Base-by-base conservation (phyloP, 768 basidiomycete genomes). In the Mycena vitilis region DNA sequence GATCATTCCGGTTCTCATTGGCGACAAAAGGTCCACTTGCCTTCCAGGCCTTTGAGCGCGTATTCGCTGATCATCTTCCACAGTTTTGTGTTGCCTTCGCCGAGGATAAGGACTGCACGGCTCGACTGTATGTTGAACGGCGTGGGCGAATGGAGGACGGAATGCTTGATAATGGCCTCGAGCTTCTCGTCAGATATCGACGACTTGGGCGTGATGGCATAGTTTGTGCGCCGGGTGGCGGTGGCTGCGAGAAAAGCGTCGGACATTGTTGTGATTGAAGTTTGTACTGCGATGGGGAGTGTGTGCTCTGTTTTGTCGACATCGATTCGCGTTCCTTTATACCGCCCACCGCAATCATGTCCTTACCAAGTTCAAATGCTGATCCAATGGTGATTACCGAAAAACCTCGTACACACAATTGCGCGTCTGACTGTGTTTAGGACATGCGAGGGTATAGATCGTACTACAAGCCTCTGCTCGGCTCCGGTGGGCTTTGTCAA, bases 31-130 rank as follows among this genome's bases (percentile, higher is more conserved):
- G 1, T 42, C 40, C 30, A 64, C 68, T 3, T 44, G 64, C 68
- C 68, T 37, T 64, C 62, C 1, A 69, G 5, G 0, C 62, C 68
- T 53, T 69, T 60, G 5, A 60, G 44, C 18, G 18, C 16, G 3
- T 44, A 40, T 23, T 63, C 68, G n/a, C 44, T 64, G 11, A 64
- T 49, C 18, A 69, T 18, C 0, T 64, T 60, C 68, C 68, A 69
- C 36, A 69, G 53, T 37, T 64, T 69, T 13, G 68, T 60, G 47
- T 69, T 59, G n/a, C 37, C 62, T 22, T n/a, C 63, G 18, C 68
- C 68, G n/a, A 60, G 45, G 37, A 69, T 49, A 45, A 69, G 49
- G 8, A 69, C 58, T 1, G 52, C 68, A 15, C 68, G 68, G 52
- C 51, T 48, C 42, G 57, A 55, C 45, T 69, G 68, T 0, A 9